Evolutionary conservation across 441 rosid genomes (phyloP).

Genomic region (Capsella rubella): DNA sequence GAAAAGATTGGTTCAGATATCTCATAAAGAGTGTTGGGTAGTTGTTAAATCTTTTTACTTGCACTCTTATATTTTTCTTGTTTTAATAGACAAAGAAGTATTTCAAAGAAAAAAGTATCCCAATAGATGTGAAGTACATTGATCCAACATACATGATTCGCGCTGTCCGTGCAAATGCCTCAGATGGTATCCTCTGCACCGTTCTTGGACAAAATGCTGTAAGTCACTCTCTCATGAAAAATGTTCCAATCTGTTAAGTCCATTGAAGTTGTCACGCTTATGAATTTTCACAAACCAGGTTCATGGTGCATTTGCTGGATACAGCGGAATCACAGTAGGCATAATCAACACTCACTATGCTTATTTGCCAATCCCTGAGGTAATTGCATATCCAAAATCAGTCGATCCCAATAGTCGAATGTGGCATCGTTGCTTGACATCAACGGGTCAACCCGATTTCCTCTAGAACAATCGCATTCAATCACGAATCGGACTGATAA

Average conservation of each 20-base stretch:
- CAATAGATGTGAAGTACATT: conserved; percentile 90
- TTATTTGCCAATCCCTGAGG: conserved; percentile 93
- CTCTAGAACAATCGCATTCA: conserved; percentile 43
- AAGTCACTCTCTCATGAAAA: conserved; percentile 40
- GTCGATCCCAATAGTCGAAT: conserved; percentile 96
- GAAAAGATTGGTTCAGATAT: neutral
- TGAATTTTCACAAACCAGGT: conserved; percentile 57
- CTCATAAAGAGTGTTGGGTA: neutral
- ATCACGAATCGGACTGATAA: conserved; percentile 18
- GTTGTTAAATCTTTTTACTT: neutral
- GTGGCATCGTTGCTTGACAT: conserved; percentile 99
- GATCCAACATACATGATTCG: conserved; percentile 99
- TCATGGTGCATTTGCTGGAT: conserved; percentile 97
- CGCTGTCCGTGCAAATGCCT: conserved; percentile 95
- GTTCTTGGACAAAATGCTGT: conserved; percentile 99
- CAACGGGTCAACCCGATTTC: conserved; percentile 98
- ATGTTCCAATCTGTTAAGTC: neutral
- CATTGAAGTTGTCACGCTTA: neutral
- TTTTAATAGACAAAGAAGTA: conserved; percentile 71
- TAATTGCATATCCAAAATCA: conserved; percentile 78
- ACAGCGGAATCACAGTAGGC: conserved; percentile 93
- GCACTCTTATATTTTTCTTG: neutral
- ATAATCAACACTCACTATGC: conserved; percentile 96
- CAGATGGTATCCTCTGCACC: conserved; percentile 93
- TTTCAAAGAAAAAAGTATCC: conserved; percentile 71